Evolutionary conservation across 352 stramenopile genomes (phyloP).

Genomic region (Albugo laibachii): DNA sequence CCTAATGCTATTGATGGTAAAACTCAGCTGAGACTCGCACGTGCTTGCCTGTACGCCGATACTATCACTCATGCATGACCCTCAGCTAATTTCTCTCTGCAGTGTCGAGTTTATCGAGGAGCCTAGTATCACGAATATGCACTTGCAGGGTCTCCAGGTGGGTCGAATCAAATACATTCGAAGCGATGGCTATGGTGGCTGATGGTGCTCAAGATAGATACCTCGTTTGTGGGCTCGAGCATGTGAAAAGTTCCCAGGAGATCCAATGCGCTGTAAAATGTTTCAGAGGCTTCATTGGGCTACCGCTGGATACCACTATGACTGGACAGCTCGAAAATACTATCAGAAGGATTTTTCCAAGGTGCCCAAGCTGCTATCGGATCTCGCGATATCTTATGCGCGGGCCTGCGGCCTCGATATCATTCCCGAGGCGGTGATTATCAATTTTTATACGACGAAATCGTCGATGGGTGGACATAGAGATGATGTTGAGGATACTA

Average conservation of each 20-base stretch:
- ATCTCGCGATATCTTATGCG: constrained; percentile 21
- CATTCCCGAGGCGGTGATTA: constrained; percentile 42
- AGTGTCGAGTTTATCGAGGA: constrained; percentile 48
- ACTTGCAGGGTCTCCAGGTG: constrained; percentile 14
- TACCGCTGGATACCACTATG: constrained; percentile 55
- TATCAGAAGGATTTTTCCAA: constrained; percentile 25
- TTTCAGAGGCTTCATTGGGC: constrained; percentile 58
- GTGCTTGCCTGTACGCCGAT: constrained; percentile 27
- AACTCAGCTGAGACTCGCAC: constrained; percentile 31
- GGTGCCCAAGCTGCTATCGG: constrained; percentile 21
- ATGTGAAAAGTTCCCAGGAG: not conserved
- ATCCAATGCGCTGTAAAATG: constrained; percentile 1
- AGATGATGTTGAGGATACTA: constrained; percentile 69
- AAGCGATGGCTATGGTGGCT: not conserved
- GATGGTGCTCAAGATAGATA: not conserved
- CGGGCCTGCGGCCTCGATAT: constrained; percentile 32
- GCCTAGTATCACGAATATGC: constrained; percentile 64
- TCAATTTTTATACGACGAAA: constrained; percentile 68
- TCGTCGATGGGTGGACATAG: constrained; percentile 68
- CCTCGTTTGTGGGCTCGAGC: constrained; percentile 29
- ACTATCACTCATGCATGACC: not conserved
- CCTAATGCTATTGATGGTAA: constrained; percentile 23
- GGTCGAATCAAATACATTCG: not conserved
- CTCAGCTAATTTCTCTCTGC: not conserved
- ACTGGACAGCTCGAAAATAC: constrained; percentile 63